These are phyloP conservation scores for Lentinula sp. DNA, from an alignment of 768 basidiomycete genomes.

Conservation along the genomic window DNA sequence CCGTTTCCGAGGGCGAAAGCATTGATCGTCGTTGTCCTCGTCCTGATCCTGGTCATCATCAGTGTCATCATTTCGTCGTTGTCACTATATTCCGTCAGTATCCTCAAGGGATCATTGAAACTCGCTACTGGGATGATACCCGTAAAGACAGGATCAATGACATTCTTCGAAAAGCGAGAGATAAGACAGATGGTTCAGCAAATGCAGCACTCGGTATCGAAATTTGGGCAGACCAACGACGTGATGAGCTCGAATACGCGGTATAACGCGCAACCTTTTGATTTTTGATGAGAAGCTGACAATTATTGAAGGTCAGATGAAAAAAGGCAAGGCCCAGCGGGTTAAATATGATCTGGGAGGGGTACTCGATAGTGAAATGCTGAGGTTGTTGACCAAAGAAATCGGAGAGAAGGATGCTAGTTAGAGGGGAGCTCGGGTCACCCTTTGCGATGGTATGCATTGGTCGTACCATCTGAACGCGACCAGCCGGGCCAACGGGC, in stretches of 20 bases:
- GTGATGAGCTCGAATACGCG: constrained; percentile 38
- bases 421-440: neutral
- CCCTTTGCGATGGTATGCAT: neutral
- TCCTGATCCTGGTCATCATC: neutral
- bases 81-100: neutral
- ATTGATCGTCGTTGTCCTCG: neutral
- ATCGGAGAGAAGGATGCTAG: neutral
- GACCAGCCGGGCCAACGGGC: neutral
- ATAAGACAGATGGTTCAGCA: neutral
- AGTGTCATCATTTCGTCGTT: neutral
- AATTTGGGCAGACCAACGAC: constrained; percentile 30
- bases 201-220: constrained; percentile 27
- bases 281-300: constrained; percentile 37
- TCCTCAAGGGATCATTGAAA: neutral
- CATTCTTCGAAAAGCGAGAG: neutral
- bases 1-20: neutral
- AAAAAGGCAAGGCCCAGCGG: neutral
- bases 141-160: neutral
- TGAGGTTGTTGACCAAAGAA: constrained; percentile 7
- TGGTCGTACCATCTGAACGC: neutral
- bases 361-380: constrained; percentile 5
- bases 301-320: neutral
- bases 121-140: neutral
- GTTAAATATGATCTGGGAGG: neutral
- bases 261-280: constrained; percentile 29